Evolutionary conservation across 176 grass and related monocot genomes (phyloP).

Genomic region (Triticum urartu): DNA sequence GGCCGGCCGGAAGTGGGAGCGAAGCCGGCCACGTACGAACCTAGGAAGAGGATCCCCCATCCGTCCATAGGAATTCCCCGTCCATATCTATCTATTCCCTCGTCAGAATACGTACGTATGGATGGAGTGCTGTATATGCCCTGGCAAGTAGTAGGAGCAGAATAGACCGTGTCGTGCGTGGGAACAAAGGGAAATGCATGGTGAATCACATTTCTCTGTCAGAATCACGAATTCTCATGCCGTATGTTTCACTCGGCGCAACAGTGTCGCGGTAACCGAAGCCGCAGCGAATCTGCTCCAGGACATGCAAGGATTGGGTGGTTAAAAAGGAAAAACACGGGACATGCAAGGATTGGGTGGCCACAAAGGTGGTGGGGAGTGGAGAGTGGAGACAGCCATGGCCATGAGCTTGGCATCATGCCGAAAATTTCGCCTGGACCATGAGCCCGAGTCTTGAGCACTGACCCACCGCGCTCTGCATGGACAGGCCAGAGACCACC

Average conservation of each 20-base stretch:
- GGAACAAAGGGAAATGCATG: neutral
- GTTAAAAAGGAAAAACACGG: neutral
- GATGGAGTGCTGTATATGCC: neutral
- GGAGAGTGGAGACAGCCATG: neutral
- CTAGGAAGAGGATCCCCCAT: too few relatives aligned
- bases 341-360: too few relatives aligned
- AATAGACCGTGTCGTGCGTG: neutral
- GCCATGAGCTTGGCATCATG: neutral
- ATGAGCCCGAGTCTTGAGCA: neutral
- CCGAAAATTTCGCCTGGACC: neutral
- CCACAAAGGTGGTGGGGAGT: too few relatives aligned
- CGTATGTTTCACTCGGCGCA: neutral
- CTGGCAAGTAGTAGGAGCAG: neutral
- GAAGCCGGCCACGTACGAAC: too few relatives aligned
- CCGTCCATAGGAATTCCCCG: too few relatives aligned
- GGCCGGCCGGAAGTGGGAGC: too few relatives aligned
- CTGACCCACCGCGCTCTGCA: neutral
- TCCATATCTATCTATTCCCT: too few relatives aligned
- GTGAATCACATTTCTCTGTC: neutral
- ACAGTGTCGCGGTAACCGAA: neutral
- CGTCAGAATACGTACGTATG: neutral
- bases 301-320: too few relatives aligned
- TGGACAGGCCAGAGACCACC: neutral
- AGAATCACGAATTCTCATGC: neutral
- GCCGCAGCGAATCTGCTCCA: neutral